Conservation (phyloP, 306 rosid species). For the Rosa lucieae region DNA sequence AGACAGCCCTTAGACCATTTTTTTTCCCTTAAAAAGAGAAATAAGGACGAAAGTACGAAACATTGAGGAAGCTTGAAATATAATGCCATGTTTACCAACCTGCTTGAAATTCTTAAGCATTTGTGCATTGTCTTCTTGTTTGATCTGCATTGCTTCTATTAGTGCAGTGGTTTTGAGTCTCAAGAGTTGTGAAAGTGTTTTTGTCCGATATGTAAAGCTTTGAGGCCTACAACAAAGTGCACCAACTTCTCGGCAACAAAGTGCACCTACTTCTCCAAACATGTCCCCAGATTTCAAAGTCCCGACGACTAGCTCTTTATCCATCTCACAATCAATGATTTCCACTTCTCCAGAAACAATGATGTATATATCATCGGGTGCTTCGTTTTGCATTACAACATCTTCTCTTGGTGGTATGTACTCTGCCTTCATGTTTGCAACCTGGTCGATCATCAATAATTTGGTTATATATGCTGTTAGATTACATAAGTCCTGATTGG, state of each 20-base stretch:
- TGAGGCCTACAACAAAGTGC: conserved; percentile 76
- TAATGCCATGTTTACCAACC: conserved; percentile 31
- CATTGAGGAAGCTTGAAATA: background rate
- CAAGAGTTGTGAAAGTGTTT: conserved; percentile 80
- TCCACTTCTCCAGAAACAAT: conserved; percentile 91
- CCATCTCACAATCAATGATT: conserved; percentile 50
- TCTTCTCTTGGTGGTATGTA: conserved; percentile 94
- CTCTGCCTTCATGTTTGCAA: conserved; percentile 82
- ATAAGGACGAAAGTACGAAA: background rate
- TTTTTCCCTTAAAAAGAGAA: background rate
- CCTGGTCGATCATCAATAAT: conserved; percentile 38
- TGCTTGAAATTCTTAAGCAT: conserved; percentile 71
- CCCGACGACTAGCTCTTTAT: conserved; percentile 58
- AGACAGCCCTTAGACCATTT: background rate
- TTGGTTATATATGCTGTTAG: background rate
- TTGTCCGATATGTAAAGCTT: conserved; percentile 67
- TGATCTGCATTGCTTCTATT: conserved; percentile 57
- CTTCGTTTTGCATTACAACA: conserved; percentile 72
- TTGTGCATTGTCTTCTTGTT: conserved; percentile 47
- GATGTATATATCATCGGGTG: conserved; percentile 77
- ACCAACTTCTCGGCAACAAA: conserved; percentile 75
- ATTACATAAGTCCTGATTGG: background rate
- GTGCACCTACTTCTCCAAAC: conserved; percentile 85
- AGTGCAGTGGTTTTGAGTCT: conserved; percentile 65
- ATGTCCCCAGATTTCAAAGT: conserved; percentile 59